Evolutionary conservation across 2,329 filamentous ascomycete genomes (phyloP).

Genomic region (Emergomyces africanus): DNA sequence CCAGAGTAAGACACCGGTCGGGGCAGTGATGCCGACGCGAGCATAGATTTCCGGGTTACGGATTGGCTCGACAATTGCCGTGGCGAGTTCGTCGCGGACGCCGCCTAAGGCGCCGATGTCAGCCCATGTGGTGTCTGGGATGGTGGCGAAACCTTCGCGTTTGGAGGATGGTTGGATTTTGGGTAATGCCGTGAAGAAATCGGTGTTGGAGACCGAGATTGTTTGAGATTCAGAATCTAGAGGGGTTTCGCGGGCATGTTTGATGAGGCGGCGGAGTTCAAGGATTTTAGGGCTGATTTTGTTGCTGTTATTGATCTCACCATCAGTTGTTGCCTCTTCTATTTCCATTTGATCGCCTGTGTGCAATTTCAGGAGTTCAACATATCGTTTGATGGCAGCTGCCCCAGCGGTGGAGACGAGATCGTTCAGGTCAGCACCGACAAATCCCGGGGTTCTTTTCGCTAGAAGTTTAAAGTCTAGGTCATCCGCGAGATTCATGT

Average conservation of each 20-base stretch:
- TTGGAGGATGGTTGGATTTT: constrained; percentile 69
- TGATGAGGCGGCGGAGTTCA: constrained; percentile 40
- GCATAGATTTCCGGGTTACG: constrained; percentile 65
- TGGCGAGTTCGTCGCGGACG: constrained; percentile 70
- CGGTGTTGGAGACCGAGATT: constrained; percentile 47
- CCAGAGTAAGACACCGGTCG: constrained; percentile 86
- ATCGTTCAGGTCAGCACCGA: constrained; percentile 75
- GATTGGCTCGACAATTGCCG: constrained; percentile 84
- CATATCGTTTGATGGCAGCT: constrained; percentile 49
- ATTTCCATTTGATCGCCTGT: constrained; percentile 41
- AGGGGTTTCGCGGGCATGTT: constrained; percentile 39
- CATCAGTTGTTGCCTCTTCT: constrained; percentile 23
- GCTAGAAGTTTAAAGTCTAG: constrained; percentile 65
- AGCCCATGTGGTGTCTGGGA: constrained; percentile 84
- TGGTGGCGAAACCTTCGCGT: constrained; percentile 86
- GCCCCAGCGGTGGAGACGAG: constrained; percentile 53
- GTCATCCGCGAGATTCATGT: constrained; percentile 51
- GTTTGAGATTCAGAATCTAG: constrained; percentile 42
- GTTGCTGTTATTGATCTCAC: background rate
- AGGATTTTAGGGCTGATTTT: constrained; percentile 29
- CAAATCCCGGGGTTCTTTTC: constrained; percentile 79
- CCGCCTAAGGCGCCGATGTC: constrained; percentile 74
- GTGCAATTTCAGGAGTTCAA: constrained; percentile 39
- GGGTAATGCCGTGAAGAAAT: constrained; percentile 65
- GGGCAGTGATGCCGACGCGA: constrained; percentile 63